Evolutionary conservation across 768 basidiomycete genomes (phyloP), one percentile per base, ranked within the genome.

Genomic region (Gymnopilus junonius): DNA sequence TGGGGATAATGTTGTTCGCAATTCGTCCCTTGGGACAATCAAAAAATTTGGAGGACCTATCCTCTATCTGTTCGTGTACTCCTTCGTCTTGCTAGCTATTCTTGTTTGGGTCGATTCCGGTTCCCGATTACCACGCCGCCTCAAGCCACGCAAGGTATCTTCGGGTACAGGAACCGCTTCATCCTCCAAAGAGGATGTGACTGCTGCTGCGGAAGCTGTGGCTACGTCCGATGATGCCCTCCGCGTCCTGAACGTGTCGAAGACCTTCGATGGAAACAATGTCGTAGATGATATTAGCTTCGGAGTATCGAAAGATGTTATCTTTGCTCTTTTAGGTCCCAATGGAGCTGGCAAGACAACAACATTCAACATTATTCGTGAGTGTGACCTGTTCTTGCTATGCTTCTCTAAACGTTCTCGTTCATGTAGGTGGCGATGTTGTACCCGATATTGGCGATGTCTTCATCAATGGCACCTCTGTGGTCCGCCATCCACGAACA

Each of bases 331-430:
- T 64, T 79, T 94, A 15, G 92, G 92, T 1, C 92, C 92, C 1
- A 94, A 93, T 66, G 92, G 92, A 7, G 92, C 91, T 8, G 92
- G 92, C 0, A 93, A 93, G 74, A 93, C 90, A 11, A 92, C 92
- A 0, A 89, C 87, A 0, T 91, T 93, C 74, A 91, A 92, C 65
- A 83, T 92, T 70, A 92, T 94, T 62, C 87, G 90, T 90, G 68
- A 60, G 89, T 80, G 21, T 17, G 0, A 42, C 27, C 40, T 53
- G 43, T 40, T 37, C 10, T 29, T 58, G 11, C 12, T 3, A 25
- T 50, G 39, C 20, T 12, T 45, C 51, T 37, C 40, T 53, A 48
- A 31, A 37, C 48, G 25, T n/a, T 27, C 5, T 32, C n/a, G n/a
- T 51, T 59, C 12, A 20, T 50, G 21, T 65, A 90, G 89, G 90